These are phyloP conservation scores for Nannizzia gypsea DNA, from an alignment of 2,329 filamentous ascomycete species.

Conservation along the genomic window DNA sequence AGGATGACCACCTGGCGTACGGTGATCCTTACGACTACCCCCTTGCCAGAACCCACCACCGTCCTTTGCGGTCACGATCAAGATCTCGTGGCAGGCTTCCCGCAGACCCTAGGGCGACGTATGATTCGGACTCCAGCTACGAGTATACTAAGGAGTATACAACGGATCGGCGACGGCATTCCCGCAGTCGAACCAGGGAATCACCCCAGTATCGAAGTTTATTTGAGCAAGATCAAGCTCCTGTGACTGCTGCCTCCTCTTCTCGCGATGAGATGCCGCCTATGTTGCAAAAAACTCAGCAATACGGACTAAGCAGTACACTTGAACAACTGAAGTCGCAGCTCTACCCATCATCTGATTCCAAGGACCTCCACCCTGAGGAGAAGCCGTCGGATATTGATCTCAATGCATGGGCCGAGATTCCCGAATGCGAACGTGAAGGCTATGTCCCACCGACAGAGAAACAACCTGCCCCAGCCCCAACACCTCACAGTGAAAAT, in stretches of 20 bases:
- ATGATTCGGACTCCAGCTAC: conserved; percentile 17
- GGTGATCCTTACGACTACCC: conserved; percentile 2
- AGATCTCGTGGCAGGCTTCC: conserved; percentile 5
- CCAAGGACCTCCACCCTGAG: background rate
- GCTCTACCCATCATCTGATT: background rate
- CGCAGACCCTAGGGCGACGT: background rate
- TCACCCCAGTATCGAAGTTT: background rate
- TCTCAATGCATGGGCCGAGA: conserved; percentile 25
- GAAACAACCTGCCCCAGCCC: background rate
- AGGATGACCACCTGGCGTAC: conserved; percentile 2
- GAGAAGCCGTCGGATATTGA: background rate
- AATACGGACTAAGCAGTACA: background rate
- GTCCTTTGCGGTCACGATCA: background rate
- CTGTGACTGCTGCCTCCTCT: background rate
- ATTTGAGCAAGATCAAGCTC: background rate
- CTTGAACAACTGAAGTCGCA: conserved; percentile 1
- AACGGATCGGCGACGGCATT: conserved; percentile 2
- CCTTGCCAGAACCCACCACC: background rate
- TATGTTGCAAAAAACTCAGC: background rate
- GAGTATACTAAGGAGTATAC: conserved; percentile 2
- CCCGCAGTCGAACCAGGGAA: conserved; percentile 10
- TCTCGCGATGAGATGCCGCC: background rate
- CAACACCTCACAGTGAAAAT: background rate
- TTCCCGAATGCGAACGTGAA: conserved; percentile 31
- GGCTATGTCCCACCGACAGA: conserved; percentile 30